Percentiles rank a stretch among this genome's conserved stretches.
phyloP scores from a whole-genome alignment of 75 land plant genomes.

The Cupressus sempervirens region DNA sequence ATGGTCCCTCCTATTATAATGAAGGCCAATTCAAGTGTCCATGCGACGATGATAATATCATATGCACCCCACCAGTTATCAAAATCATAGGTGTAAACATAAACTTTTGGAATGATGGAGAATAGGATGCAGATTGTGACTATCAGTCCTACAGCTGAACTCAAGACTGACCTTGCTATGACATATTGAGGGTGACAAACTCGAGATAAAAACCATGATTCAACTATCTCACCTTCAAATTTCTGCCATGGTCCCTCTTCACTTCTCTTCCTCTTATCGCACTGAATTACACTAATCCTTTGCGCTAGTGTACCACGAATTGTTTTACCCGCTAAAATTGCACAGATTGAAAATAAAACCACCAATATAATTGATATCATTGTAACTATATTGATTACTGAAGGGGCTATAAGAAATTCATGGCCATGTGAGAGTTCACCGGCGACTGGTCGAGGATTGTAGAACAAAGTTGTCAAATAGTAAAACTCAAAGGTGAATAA shows the following conservation, averaged over 20 bases:
- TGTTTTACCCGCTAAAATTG: neutral
- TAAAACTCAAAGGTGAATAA: neutral
- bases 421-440: no score
- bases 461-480: neutral
- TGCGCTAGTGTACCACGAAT: neutral
- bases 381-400: no score
- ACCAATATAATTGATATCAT: neutral
- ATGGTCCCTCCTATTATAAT: neutral
- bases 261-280: neutral
- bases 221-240: neutral
- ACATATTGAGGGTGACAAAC: neutral
- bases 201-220: neutral
- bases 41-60: no score
- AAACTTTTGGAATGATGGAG: neutral
- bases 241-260: neutral
- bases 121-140: neutral
- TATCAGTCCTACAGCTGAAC: neutral
- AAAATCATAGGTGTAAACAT: neutral
- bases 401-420: no score
- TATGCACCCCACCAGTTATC: no score
- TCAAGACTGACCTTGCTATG: neutral
- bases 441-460: no score
- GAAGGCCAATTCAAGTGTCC: neutral
- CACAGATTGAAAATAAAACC: neutral
- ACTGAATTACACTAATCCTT: neutral